Base-by-base conservation (phyloP, 2,329 filamentous ascomycete species). In the Sarocladiaceae sp. region DNA sequence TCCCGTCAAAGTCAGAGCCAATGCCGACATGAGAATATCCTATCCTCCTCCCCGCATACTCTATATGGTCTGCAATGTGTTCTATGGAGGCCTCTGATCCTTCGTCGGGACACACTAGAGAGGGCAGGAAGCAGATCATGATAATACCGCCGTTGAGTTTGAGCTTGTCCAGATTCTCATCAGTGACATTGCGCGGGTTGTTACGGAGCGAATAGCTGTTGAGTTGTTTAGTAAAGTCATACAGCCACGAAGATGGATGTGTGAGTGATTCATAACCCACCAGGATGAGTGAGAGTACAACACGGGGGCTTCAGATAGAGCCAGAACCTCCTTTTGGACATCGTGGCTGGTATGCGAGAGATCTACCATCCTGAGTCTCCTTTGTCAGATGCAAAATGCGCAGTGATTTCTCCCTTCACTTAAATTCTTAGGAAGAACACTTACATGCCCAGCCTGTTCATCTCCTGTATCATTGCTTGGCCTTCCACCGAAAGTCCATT, bases 371-470 rank as follows among this genome's bases (percentile, higher is more conserved):
- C 34, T 48, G 31, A 5, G 50, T 21, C 27, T n/a, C 15, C 7
- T 23, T 53, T n/a, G 46, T 44, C 50, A 6, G n/a, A n/a, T 33
- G 18, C 6, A 16, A 7, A 15, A 12, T 6, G n/a, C n/a, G n/a
- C n/a, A n/a, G n/a, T n/a, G n/a, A n/a, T n/a, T n/a, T n/a, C n/a
- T n/a, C n/a, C n/a, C n/a, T n/a, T n/a, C n/a, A n/a, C n/a, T n/a
- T n/a, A n/a, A n/a, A n/a, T n/a, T n/a, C n/a, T n/a, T n/a, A n/a
- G n/a, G n/a, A n/a, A n/a, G n/a, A n/a, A n/a, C n/a, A n/a, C 44
- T 10, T 27, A 20, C 80, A 95, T 87, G 10, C 88, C 88, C 2
- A 94, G 66, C 4, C 88, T 75, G 60, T 94, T 94, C 88, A 94
- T 93, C 66, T 95, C 88, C 24, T 69, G 69, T 35, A 95, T 71